These are phyloP conservation scores for Termitomyces sp. DNA, from an alignment of 768 basidiomycete species.

Conservation along the genomic window DNA sequence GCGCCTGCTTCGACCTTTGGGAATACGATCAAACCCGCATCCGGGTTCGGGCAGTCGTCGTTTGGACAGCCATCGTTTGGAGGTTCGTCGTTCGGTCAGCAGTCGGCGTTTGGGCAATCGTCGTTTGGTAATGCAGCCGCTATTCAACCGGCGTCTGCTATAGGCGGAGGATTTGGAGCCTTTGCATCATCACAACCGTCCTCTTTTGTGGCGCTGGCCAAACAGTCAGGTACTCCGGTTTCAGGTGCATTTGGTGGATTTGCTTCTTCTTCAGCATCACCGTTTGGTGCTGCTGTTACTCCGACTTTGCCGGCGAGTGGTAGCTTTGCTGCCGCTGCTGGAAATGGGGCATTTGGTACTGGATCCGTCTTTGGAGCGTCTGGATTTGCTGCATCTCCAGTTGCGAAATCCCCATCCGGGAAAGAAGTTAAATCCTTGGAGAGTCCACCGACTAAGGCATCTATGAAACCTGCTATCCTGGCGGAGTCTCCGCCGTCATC, in stretches of 20 bases:
- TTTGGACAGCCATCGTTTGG: conserved; percentile 12
- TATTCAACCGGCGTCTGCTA: conserved; percentile 3
- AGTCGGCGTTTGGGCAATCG: conserved; percentile 28
- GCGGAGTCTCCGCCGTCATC: conserved; percentile 15
- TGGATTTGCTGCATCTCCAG: conserved; percentile 3
- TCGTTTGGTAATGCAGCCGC: conserved; percentile 31
- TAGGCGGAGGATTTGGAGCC: conserved; percentile 30
- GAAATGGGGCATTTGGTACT: neutral
- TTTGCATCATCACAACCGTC: conserved; percentile 12
- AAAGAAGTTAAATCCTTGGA: neutral
- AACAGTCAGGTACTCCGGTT: neutral
- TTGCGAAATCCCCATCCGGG: conserved; percentile 3
- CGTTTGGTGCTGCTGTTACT: conserved; percentile 19
- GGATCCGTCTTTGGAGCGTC: conserved; percentile 8
- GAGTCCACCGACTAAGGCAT: neutral
- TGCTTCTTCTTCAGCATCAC: conserved; percentile 17
- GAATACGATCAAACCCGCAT: conserved; percentile 5
- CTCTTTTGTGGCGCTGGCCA: conserved; percentile 5
- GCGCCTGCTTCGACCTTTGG: neutral
- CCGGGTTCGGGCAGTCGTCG: conserved; percentile 15
- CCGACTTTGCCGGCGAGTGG: conserved; percentile 2
- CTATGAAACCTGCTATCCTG: conserved; percentile 4
- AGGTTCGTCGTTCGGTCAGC: conserved; percentile 18
- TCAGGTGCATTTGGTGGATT: conserved; percentile 20
- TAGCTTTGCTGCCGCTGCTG: conserved; percentile 16